These are phyloP conservation scores for Psilocybe mexicana DNA, from an alignment of 1,284 basidiomycete genomes.

Conservation along the genomic window DNA sequence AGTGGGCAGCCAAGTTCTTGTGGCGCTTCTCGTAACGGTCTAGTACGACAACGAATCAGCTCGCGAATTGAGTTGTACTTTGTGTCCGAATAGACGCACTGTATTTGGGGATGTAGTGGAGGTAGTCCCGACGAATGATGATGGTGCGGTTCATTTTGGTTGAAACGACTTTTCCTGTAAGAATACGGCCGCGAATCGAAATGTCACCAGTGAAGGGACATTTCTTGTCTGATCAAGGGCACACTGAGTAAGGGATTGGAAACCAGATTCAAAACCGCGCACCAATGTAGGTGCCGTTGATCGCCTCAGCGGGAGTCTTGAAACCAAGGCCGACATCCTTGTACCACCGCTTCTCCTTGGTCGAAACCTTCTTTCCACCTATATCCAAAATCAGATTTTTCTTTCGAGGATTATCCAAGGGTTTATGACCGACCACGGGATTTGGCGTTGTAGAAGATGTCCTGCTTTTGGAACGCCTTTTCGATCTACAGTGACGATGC, in stretches of 20 bases:
- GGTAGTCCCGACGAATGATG: conserved; percentile 97
- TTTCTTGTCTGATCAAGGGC: conserved; percentile 86
- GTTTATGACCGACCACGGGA: conserved; percentile 69
- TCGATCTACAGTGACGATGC: conserved; percentile 60
- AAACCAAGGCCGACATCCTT: conserved; percentile 98
- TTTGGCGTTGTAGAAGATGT: conserved; percentile 98
- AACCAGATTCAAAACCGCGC: conserved; percentile 32
- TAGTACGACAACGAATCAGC: conserved; percentile 29
- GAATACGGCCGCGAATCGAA: conserved; percentile 98
- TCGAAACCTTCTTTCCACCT: conserved; percentile 88
- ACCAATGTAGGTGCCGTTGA: conserved; percentile 97
- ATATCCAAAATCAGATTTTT: conserved; percentile 23
- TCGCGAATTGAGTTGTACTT: neutral
- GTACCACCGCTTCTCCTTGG: conserved; percentile 98
- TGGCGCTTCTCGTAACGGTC: conserved; percentile 97
- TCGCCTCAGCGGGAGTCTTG: conserved; percentile 96
- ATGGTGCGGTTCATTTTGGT: conserved; percentile 99
- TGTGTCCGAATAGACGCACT: conserved; percentile 51
- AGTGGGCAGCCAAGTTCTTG: conserved; percentile 97
- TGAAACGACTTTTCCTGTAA: conserved; percentile 96
- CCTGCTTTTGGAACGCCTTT: conserved; percentile 96
- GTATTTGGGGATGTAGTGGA: conserved; percentile 99
- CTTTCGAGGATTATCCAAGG: conserved; percentile 6
- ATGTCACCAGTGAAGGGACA: conserved; percentile 96
- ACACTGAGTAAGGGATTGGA: conserved; percentile 12